These are phyloP conservation scores for Mariannaea elegans DNA, from an alignment of 2,329 filamentous ascomycete genomes.

Conservation along the genomic window DNA sequence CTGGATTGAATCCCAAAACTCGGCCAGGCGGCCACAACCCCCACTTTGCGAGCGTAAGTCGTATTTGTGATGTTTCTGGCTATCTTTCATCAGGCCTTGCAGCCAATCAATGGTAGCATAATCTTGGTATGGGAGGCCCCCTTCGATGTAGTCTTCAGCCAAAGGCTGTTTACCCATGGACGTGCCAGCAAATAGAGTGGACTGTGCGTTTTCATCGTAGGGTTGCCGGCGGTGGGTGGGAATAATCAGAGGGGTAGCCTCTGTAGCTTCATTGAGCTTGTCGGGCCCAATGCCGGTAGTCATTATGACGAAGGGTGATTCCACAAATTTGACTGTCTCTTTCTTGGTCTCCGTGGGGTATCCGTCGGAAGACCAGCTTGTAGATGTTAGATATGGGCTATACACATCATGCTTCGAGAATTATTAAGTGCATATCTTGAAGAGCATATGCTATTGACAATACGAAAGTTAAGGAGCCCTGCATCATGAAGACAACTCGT, in stretches of 20 bases:
- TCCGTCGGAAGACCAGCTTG: too few species aligned
- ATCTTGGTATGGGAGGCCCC: conserved; percentile 57
- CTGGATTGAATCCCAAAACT: conserved; percentile 15
- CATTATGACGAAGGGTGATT: neutral
- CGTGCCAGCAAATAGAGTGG: neutral
- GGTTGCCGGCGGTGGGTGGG: neutral
- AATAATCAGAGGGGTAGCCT: conserved; percentile 4
- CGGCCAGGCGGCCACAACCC: neutral
- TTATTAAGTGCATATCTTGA: too few species aligned
- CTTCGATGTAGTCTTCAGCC: neutral
- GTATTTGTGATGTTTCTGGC: neutral
- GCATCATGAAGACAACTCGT: too few species aligned
- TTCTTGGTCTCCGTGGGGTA: too few species aligned
- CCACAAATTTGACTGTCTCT: too few species aligned
- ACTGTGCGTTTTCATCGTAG: neutral
- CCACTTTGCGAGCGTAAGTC: neutral
- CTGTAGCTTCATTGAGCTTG: neutral
- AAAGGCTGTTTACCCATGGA: neutral
- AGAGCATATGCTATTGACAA: too few species aligned
- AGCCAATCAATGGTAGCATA: conserved; percentile 72
- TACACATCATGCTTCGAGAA: too few species aligned
- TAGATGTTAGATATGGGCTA: too few species aligned
- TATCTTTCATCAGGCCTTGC: conserved; percentile 59
- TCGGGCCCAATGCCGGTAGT: neutral
- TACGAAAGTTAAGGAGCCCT: too few species aligned